Evolutionary conservation across 805 yeast species (phyloP).

Genomic region (Kregervanrija delftensis): DNA sequence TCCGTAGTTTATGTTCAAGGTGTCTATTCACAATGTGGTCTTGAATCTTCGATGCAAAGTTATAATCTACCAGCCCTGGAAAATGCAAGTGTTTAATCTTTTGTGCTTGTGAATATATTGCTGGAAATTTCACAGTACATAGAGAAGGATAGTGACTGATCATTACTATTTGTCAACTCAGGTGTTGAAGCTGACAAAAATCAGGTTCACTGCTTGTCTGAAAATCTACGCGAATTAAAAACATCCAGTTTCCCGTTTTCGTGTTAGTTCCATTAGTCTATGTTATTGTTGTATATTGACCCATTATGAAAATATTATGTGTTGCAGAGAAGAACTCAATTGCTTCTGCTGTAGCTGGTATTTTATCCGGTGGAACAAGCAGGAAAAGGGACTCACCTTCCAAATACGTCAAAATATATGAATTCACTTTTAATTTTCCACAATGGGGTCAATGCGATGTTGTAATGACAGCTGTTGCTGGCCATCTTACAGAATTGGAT

Average conservation of each 20-base stretch:
- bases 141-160: too few species aligned
- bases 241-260: too few species aligned
- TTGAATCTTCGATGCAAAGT: slow-evolving; percentile 50
- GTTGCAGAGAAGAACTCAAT: slow-evolving; percentile 98
- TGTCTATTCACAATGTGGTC: slow-evolving; percentile 48
- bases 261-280: not conserved
- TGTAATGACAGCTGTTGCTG: slow-evolving; percentile 88
- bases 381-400: slow-evolving; percentile 37
- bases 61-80: slow-evolving; percentile 31
- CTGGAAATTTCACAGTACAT: slow-evolving; percentile 7
- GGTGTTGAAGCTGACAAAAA: too few species aligned
- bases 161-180: too few species aligned
- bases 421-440: slow-evolving; percentile 63
- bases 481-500: slow-evolving; percentile 67
- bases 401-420: slow-evolving; percentile 73
- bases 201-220: too few species aligned
- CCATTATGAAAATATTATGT: slow-evolving; percentile 67
- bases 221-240: too few species aligned
- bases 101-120: slow-evolving; percentile 21
- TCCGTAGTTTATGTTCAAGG: slow-evolving; percentile 28
- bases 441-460: slow-evolving; percentile 61
- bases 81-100: slow-evolving; percentile 39
- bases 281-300: not conserved
- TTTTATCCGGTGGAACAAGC: slow-evolving; percentile 65
- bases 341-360: slow-evolving; percentile 72